phyloP scores from a whole-genome alignment of 2,329 filamentous ascomycete genomes.

The Penicillium paneum region DNA sequence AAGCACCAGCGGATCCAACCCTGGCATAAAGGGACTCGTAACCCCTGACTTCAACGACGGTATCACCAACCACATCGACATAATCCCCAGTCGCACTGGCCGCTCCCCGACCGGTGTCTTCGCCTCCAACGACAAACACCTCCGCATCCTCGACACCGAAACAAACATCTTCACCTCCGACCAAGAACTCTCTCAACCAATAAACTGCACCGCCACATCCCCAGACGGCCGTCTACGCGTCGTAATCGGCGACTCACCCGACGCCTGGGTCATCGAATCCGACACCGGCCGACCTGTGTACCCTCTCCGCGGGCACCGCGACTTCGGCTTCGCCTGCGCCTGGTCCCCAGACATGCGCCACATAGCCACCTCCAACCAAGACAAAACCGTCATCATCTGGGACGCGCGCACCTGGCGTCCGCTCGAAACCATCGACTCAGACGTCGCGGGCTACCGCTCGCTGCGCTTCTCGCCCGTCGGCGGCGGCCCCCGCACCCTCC shows the following conservation, averaged over 20 bases:
- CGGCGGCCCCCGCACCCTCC: constrained; percentile 42
- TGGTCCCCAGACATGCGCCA: constrained; percentile 49
- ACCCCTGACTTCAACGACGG: constrained; percentile 42
- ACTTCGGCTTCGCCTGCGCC: constrained; percentile 47
- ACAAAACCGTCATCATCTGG: constrained; percentile 48
- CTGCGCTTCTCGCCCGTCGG: constrained; percentile 45
- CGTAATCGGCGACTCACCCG: constrained; percentile 44
- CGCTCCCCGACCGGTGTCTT: constrained; percentile 52
- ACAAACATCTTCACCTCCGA: constrained; percentile 42
- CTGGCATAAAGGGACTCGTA: constrained; percentile 45
- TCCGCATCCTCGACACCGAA: constrained; percentile 54
- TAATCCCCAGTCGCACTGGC: constrained; percentile 48
- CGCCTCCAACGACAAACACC: constrained; percentile 55
- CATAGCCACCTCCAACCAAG: constrained; percentile 47
- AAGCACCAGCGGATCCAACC: constrained; percentile 41
- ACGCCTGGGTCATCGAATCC: constrained; percentile 43
- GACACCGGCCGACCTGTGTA: constrained; percentile 42
- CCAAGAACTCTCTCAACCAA: constrained; percentile 38
- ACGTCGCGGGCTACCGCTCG: constrained; percentile 46
- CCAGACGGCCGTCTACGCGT: constrained; percentile 45
- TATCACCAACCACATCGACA: constrained; percentile 59
- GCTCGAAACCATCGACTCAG: constrained; percentile 42
- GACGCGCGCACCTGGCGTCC: constrained; percentile 43
- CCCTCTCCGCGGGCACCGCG: constrained; percentile 39
- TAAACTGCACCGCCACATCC: constrained; percentile 47